These are phyloP conservation scores for Lagenidium sp. DNA, from an alignment of 352 stramenopile genomes.

Conservation along the genomic window DNA sequence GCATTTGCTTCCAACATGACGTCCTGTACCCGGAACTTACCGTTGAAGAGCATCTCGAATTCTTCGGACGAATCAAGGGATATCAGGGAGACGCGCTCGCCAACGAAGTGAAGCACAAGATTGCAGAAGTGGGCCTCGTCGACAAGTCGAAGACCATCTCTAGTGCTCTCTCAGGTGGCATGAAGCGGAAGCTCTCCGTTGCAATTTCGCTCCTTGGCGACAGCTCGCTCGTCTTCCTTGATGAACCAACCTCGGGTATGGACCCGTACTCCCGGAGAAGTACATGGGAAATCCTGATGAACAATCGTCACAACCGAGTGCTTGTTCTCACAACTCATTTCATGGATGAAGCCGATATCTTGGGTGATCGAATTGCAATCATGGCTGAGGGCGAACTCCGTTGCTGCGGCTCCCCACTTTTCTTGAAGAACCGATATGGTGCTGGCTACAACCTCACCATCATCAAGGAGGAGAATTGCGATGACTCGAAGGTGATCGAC, in stretches of 20 bases:
- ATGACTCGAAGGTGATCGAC: slow-evolving; percentile 10
- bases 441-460: slow-evolving; percentile 64
- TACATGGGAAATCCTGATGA: slow-evolving; percentile 67
- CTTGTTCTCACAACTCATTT: slow-evolving; percentile 58
- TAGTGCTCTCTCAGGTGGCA: slow-evolving; percentile 53
- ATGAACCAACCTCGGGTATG: slow-evolving; percentile 16
- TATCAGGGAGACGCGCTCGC: slow-evolving; percentile 10
- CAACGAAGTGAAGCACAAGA: slow-evolving; percentile 13
- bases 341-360: slow-evolving; percentile 47
- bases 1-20: slow-evolving; percentile 63
- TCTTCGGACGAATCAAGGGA: slow-evolving; percentile 35
- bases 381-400: slow-evolving; percentile 51
- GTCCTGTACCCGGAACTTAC: slow-evolving; percentile 49
- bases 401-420: slow-evolving; percentile 34
- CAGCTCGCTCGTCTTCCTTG: slow-evolving; percentile 14
- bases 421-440: slow-evolving; percentile 86
- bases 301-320: slow-evolving; percentile 27
- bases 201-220: slow-evolving; percentile 72
- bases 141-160: slow-evolving; percentile 26
- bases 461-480: slow-evolving; percentile 12
- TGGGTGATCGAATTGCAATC: slow-evolving; percentile 60
- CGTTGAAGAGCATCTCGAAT: slow-evolving; percentile 37
- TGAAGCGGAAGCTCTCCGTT: slow-evolving; percentile 80
- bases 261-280: slow-evolving; percentile 62
- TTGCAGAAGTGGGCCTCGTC: slow-evolving; percentile 27